Evolutionary conservation across 768 basidiomycete species (phyloP).

Genomic region (Pleurotus cornucopiae): DNA sequence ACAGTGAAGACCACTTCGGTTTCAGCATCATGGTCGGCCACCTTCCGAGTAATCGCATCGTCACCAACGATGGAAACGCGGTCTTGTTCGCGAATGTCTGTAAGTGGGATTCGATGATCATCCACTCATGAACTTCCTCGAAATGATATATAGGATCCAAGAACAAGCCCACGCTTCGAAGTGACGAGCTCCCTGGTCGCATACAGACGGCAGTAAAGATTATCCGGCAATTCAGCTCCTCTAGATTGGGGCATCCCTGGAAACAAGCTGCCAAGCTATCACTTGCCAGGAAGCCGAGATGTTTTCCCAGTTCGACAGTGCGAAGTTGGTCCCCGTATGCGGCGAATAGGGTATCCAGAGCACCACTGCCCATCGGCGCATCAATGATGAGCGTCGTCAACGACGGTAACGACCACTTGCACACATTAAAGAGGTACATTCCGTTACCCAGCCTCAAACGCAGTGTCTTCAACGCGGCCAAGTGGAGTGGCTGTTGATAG

Average conservation of each 20-base stretch:
- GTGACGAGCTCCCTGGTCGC: constrained; percentile 23
- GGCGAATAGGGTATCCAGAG: constrained; percentile 44
- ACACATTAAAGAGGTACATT: constrained; percentile 47
- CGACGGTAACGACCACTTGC: constrained; percentile 48
- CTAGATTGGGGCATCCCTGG: constrained; percentile 38
- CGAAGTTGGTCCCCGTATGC: constrained; percentile 45
- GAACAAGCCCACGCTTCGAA: constrained; percentile 44
- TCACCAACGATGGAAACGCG: constrained; percentile 41
- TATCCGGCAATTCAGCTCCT: constrained; percentile 51
- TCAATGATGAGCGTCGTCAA: constrained; percentile 51
- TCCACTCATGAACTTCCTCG: constrained; percentile 32
- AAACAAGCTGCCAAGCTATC: constrained; percentile 48
- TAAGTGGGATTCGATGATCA: constrained; percentile 33
- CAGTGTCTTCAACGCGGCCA: constrained; percentile 49
- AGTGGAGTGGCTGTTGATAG: constrained; percentile 25
- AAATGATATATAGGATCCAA: constrained; percentile 41
- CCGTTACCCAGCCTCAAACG: constrained; percentile 46
- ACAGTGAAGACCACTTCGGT: constrained; percentile 29
- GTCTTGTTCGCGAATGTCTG: neutral
- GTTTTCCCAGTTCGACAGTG: constrained; percentile 54
- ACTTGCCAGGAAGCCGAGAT: constrained; percentile 46
- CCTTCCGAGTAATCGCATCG: constrained; percentile 47
- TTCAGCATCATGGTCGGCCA: constrained; percentile 40
- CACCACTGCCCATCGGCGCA: constrained; percentile 32
- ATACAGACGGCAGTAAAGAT: constrained; percentile 41